These are phyloP conservation scores for Escallonia herrerae DNA, from an alignment of 129 eudicot species.

Conservation along the genomic window DNA sequence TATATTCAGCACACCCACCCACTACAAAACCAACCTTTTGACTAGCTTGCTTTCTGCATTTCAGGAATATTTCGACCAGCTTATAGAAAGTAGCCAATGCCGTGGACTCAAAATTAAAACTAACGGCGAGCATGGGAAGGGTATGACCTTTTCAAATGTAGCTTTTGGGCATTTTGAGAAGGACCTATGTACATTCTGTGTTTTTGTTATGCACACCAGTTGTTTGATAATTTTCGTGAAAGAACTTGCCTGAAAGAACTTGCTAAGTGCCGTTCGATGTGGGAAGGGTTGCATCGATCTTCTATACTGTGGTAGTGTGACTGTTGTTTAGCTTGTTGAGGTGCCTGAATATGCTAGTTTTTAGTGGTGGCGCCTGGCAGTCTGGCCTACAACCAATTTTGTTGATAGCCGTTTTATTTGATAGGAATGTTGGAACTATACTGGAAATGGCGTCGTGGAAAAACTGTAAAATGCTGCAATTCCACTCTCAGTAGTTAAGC, in stretches of 20 bases:
- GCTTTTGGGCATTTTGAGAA: background rate
- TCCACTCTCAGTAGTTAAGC: no score
- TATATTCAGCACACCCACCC: background rate
- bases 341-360: background rate
- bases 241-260: no score
- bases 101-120: constrained; percentile 48
- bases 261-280: no score
- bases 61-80: constrained; percentile 59
- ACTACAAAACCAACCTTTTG: background rate
- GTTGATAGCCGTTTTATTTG: background rate
- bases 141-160: constrained; percentile 18
- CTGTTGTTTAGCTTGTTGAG: no score
- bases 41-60: background rate
- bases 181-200: background rate
- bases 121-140: constrained; percentile 52
- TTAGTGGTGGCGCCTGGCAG: background rate
- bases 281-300: background rate
- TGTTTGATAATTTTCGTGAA: constrained; percentile 17
- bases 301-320: no score
- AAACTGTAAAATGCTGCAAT: no score
- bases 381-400: background rate
- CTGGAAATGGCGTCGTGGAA: no score
- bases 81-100: constrained; percentile 35
- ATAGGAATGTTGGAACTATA: background rate
- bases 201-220: constrained; percentile 22